Base-by-base conservation (phyloP, 768 basidiomycete genomes). In the Collybia sp. region DNA sequence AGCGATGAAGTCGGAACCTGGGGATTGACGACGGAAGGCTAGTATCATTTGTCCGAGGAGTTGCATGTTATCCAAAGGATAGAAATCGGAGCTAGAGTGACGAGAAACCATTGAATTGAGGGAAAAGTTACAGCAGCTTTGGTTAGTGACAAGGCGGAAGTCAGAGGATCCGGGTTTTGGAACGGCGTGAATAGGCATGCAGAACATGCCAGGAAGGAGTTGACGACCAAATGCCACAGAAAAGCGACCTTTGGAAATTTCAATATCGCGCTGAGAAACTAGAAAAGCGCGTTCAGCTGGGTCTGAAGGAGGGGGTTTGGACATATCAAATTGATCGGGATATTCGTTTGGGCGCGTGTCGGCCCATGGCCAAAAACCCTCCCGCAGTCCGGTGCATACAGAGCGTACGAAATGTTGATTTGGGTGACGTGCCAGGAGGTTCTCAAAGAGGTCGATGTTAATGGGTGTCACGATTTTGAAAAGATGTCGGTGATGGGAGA, bases 351-450 rank as follows among this genome's bases (percentile, higher is more conserved):
- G n/a, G n/a, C n/a, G n/a, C n/a, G n/a, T n/a, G n/a, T 59, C 20
- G 2, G 59, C 60, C 31, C 42, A 63, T 2, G 65, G 65, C 66
- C 62, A 67, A 44, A 67, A 65, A 1, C 65, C 62, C 8, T 63
- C 47, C 1, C 54, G 16, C 0, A 67, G 46, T 15, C 58, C 57
- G 0, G 12, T 1, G 9, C 47, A 45, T 2, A 67, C 56, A 8
- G 59, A 66, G 1, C 42, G 6, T 8, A 67, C 63, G 30, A 67
- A 57, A 3, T 50, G 15, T 10, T 25, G 54, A 46, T 67, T 67
- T 0, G 66, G 65, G 44, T 67, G 62, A 9, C 13, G 20, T 2
- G 13, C 12, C 11, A 63, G 51, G 20, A 57, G 45, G 2, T 18
- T 10, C 31, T 59, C 47, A 31, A 66, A 51, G 0, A 30, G 37